These are phyloP conservation scores for Ganoderma meredithae DNA, from an alignment of 1,284 basidiomycete genomes.

Conservation along the genomic window DNA sequence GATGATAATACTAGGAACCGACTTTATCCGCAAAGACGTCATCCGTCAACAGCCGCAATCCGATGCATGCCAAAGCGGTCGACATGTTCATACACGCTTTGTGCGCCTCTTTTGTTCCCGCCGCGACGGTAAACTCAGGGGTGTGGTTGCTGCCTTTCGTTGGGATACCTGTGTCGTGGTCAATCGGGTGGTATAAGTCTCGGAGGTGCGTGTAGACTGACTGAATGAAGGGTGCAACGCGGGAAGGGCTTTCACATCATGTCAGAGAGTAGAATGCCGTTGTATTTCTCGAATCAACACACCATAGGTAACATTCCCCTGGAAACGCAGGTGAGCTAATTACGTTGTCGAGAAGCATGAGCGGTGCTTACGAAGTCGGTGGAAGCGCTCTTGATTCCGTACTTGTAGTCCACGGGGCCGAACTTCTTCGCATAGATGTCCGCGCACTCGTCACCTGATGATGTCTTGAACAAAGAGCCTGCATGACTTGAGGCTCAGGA, in stretches of 20 bases:
- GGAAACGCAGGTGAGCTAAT: conserved; percentile 21
- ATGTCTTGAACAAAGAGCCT: neutral
- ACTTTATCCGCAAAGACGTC: conserved; percentile 65
- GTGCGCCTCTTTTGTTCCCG: conserved; percentile 68
- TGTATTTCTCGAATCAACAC: conserved; percentile 31
- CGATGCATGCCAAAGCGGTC: conserved; percentile 68
- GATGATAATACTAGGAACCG: neutral
- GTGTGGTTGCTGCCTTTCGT: conserved; percentile 77
- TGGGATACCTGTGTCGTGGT: conserved; percentile 62
- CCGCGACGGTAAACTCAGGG: conserved; percentile 65
- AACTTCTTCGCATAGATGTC: conserved; percentile 36
- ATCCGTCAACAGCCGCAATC: conserved; percentile 64
- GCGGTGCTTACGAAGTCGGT: conserved; percentile 41
- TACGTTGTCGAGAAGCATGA: neutral
- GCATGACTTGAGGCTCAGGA: conserved; percentile 9
- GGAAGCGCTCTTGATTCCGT: conserved; percentile 38
- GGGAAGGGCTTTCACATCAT: conserved; percentile 57
- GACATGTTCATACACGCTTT: conserved; percentile 60
- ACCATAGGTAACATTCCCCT: conserved; percentile 79
- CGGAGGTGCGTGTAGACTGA: conserved; percentile 40
- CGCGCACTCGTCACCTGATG: conserved; percentile 40
- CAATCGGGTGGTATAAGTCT: neutral
- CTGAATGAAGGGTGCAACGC: conserved; percentile 70
- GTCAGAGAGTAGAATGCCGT: neutral
- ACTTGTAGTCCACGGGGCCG: conserved; percentile 34